These are phyloP conservation scores for Parathielavia hyrcaniae DNA, from an alignment of 495 filamentous ascomycete genomes.

Conservation along the genomic window DNA sequence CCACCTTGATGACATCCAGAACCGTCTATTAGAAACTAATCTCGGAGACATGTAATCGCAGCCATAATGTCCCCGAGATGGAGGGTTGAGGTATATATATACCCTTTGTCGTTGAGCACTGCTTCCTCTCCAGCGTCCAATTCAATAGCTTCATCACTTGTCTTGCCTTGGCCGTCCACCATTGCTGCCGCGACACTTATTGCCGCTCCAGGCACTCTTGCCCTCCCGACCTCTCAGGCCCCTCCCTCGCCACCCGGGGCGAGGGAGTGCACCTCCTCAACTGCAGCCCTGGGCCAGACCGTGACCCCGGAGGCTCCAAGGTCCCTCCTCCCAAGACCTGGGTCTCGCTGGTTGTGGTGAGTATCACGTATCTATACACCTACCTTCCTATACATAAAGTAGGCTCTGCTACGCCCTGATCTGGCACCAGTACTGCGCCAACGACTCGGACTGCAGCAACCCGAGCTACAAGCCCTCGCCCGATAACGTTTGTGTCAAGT, in stretches of 20 bases:
- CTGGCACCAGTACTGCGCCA: constrained; percentile 15
- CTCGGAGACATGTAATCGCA: too few relatives aligned
- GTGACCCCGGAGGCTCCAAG: neutral
- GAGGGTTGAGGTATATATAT: too few relatives aligned
- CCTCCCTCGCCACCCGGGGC: neutral
- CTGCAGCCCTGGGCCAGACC: too few relatives aligned
- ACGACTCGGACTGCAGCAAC: constrained; percentile 14
- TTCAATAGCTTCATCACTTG: neutral
- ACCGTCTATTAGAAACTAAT: too few relatives aligned
- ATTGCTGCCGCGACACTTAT: constrained; percentile 4
- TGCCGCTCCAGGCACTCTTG: neutral
- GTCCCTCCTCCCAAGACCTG: constrained; percentile 6
- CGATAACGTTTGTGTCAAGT: constrained; percentile 13
- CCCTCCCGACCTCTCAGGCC: neutral
- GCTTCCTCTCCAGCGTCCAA: too few relatives aligned
- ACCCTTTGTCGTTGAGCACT: too few relatives aligned
- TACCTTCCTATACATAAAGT: neutral
- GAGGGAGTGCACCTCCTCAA: constrained; percentile 13
- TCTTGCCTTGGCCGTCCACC: too few relatives aligned
- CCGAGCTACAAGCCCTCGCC: neutral
- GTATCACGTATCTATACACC: neutral
- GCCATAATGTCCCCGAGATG: too few relatives aligned
- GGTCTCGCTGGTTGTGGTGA: constrained; percentile 9
- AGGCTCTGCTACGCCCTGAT: neutral
- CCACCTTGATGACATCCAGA: too few relatives aligned